Evolutionary conservation across 2,329 filamentous ascomycete species (phyloP).

Genomic region (Aspergillus floridensis): DNA sequence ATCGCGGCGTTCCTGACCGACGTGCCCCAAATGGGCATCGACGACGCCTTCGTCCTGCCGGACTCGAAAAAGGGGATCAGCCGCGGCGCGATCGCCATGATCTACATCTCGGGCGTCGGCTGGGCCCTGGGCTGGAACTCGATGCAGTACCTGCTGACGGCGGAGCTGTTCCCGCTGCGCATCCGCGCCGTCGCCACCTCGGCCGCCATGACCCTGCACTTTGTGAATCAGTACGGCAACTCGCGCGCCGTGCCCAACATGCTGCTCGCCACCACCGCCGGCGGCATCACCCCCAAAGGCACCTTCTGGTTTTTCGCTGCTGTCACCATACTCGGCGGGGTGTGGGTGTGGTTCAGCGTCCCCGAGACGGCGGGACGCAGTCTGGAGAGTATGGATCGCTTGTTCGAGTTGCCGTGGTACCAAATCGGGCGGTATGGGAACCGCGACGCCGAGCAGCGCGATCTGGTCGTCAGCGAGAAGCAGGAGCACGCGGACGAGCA

Average conservation of each 20-base stretch:
- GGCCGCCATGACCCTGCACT: constrained; percentile 74
- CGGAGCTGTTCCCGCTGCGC: constrained; percentile 72
- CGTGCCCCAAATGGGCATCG: constrained; percentile 56
- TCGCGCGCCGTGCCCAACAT: constrained; percentile 71
- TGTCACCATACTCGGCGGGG: constrained; percentile 64
- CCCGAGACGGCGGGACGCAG: constrained; percentile 66
- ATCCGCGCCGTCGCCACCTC: constrained; percentile 69
- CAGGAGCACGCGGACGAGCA: constrained; percentile 18
- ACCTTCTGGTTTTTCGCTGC: constrained; percentile 76
- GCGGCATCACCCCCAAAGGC: constrained; percentile 55
- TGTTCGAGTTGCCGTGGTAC: constrained; percentile 73
- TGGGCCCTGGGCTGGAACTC: constrained; percentile 73
- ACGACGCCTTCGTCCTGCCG: constrained; percentile 50
- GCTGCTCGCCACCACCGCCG: constrained; percentile 52
- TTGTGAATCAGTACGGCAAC: constrained; percentile 76
- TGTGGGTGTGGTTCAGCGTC: constrained; percentile 58
- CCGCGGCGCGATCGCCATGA: constrained; percentile 66
- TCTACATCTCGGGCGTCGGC: constrained; percentile 66
- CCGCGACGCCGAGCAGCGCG: constrained; percentile 29
- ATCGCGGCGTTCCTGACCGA: constrained; percentile 61
- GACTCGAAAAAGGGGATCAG: constrained; percentile 54
- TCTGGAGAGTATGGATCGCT: constrained; percentile 62
- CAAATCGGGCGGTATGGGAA: constrained; percentile 58
- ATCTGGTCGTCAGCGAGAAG: constrained; percentile 26
- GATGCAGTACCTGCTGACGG: constrained; percentile 75